Conservation (phyloP, 345 rosid species). For the Lumnitzera racemosa region DNA sequence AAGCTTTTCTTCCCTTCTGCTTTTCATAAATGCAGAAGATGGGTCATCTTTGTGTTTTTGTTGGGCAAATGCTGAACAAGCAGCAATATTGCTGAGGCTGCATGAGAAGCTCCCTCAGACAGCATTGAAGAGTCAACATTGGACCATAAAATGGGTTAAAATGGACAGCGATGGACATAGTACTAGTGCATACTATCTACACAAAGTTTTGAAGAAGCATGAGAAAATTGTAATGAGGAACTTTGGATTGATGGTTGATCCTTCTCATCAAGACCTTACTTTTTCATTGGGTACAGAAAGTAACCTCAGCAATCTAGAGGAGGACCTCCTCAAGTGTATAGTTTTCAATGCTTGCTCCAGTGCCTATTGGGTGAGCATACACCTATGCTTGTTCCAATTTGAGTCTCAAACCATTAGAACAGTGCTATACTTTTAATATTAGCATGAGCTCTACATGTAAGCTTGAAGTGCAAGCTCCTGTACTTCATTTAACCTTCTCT, state of each 20-base stretch:
- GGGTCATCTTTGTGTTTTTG: slow-evolving; percentile 75
- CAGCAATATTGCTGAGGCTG: slow-evolving; percentile 61
- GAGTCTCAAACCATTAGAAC: background rate
- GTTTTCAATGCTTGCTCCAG: slow-evolving; percentile 44
- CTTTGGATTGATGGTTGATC: slow-evolving; percentile 41
- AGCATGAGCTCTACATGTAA: background rate
- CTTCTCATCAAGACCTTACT: slow-evolving; percentile 43
- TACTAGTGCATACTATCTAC: slow-evolving; percentile 38
- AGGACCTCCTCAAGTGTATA: slow-evolving; percentile 44
- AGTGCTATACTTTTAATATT: background rate
- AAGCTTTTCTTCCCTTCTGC: slow-evolving; percentile 5
- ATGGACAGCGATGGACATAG: slow-evolving; percentile 18
- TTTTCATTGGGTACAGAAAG: slow-evolving; percentile 36
- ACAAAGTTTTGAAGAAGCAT: slow-evolving; percentile 45
- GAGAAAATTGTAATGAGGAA: slow-evolving; percentile 45
- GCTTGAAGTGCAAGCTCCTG: background rate
- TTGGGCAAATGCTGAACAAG: slow-evolving; percentile 71
- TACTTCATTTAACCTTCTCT: background rate
- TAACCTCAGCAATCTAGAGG: slow-evolving; percentile 47
- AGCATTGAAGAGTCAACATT: slow-evolving; percentile 27
- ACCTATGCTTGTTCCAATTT: background rate
- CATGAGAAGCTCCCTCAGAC: slow-evolving; percentile 37
- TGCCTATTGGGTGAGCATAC: slow-evolving; percentile 53
- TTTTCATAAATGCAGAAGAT: slow-evolving; percentile 43
- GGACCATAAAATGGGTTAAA: slow-evolving; percentile 27